Evolutionary conservation across 2,329 filamentous ascomycete genomes (phyloP).

Genomic region (Claviceps sp.): DNA sequence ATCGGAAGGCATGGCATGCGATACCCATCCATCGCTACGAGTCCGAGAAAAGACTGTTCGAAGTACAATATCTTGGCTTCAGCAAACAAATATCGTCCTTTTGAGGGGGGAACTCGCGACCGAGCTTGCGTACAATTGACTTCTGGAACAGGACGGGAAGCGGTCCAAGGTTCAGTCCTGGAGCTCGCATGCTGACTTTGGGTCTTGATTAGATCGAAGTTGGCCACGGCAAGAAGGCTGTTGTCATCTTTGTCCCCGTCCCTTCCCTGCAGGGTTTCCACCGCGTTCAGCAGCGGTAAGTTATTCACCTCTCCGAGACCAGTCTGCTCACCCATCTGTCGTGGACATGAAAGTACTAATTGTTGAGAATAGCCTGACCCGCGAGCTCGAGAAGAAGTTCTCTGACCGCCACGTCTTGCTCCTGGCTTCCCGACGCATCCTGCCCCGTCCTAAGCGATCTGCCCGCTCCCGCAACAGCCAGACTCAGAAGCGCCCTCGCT

Average conservation of each 20-base stretch:
- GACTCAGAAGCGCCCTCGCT: slow-evolving; percentile 97
- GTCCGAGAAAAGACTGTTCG: slow-evolving; percentile 7
- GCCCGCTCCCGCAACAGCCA: slow-evolving; percentile 90
- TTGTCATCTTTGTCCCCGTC: slow-evolving; percentile 99
- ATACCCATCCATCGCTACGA: not conserved
- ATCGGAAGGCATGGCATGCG: slow-evolving; percentile 1
- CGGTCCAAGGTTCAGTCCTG: slow-evolving; percentile 58
- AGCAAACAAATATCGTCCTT: slow-evolving; percentile 7
- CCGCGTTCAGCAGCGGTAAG: slow-evolving; percentile 99
- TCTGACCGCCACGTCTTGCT: slow-evolving; percentile 99
- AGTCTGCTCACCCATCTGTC: not conserved
- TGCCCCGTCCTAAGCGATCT: slow-evolving; percentile 96
- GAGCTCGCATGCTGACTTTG: slow-evolving; percentile 66
- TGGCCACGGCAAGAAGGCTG: slow-evolving; percentile 99
- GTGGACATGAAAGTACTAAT: not conserved
- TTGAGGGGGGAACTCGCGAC: slow-evolving; percentile 13
- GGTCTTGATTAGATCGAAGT: slow-evolving; percentile 85
- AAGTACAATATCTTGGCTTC: not conserved
- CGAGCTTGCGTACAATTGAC: slow-evolving; percentile 26
- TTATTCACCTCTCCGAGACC: slow-evolving; percentile 9
- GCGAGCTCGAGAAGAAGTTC: slow-evolving; percentile 99
- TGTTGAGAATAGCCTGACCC: slow-evolving; percentile 62
- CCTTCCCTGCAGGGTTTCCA: slow-evolving; percentile 97
- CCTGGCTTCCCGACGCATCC: slow-evolving; percentile 96
- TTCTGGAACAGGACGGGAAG: slow-evolving; percentile 58